Evolutionary conservation across 1,139 yeast genomes (phyloP), one percentile per base, ranked within the genome.

Genomic region (Saccharomycopsis hybrid): DNA sequence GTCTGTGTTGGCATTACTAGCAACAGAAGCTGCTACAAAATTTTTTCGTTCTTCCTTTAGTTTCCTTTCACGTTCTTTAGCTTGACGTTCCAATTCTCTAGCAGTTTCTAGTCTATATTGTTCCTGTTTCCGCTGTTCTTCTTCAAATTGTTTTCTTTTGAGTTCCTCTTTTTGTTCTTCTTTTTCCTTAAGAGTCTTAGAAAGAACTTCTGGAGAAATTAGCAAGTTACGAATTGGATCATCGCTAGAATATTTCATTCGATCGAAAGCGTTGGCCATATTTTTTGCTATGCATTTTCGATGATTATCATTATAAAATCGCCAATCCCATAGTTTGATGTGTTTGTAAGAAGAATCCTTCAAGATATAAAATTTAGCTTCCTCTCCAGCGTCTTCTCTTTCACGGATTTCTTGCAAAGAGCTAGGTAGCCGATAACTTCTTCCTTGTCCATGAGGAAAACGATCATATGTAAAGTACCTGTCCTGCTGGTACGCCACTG

Each of bases 311-410:
- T 41, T 30, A 36, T 53, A 53, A 18, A 37, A 33, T 27, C 37
- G 46, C 54, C 54, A 53, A n/a, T 49, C 41, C 55, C 55, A 53
- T 5, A 53, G 37, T 13, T 43, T 46, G 29, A 53, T 31, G 25
- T 48, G 31, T 35, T 46, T 50, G 27, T 53, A 53, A 3, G 48
- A n/a, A 5, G 47, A 32, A 36, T 53, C 55, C 28, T 51, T 50
- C 35, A 53, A 43, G 25, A 53, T 44, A 25, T 36, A 53, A 41
- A 39, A 49, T 2, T 36, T 29, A 13, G 35, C 29, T 11, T 42
- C 33, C 13, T 41, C 13, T n/a, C 31, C 27, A 9, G 31, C 27
- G 28, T 43, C 43, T 11, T 40, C 33, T 30, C 13, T 24, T 9
- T 40, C 30, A 30, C n/a, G 13, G 30, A 46, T 18, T 13, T 36